A percentile compares a stretch with the other conserved stretches of the same genome.
These are phyloP conservation scores for Gossypium davidsonii DNA, from an alignment of 441 rosid species.

Conservation along the genomic window DNA sequence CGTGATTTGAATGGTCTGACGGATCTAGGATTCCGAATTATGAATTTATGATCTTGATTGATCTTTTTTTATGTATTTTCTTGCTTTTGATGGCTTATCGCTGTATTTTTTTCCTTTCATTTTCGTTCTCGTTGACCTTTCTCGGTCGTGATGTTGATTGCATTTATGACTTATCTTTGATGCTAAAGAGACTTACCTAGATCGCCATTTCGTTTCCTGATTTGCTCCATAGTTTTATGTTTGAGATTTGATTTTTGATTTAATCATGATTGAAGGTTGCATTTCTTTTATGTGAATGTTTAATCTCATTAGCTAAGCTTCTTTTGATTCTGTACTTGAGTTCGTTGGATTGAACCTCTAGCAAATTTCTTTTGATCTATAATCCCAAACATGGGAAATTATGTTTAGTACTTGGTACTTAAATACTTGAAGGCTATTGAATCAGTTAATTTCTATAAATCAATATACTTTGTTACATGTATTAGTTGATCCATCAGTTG, in stretches of 20 bases:
- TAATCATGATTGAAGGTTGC: background rate
- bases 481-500: background rate
- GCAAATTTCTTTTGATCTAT: background rate
- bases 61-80: background rate
- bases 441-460: background rate
- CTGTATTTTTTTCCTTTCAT: background rate
- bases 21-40: conserved; percentile 14
- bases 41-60: background rate
- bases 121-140: background rate
- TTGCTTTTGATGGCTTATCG: background rate
- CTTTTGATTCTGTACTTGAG: background rate
- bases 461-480: background rate
- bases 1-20: background rate
- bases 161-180: background rate
- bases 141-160: background rate
- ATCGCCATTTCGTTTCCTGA: background rate
- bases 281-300: background rate
- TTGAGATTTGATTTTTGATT: background rate
- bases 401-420: background rate
- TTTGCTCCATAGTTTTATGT: background rate
- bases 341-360: background rate
- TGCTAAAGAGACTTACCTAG: background rate
- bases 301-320: background rate
- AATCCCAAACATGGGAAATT: background rate
- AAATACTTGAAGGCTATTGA: background rate